Percentiles rank a stretch among this genome's conserved stretches.
Conservation (phyloP, 352 stramenopile species). For the Globisporangium echinulatum region DNA sequence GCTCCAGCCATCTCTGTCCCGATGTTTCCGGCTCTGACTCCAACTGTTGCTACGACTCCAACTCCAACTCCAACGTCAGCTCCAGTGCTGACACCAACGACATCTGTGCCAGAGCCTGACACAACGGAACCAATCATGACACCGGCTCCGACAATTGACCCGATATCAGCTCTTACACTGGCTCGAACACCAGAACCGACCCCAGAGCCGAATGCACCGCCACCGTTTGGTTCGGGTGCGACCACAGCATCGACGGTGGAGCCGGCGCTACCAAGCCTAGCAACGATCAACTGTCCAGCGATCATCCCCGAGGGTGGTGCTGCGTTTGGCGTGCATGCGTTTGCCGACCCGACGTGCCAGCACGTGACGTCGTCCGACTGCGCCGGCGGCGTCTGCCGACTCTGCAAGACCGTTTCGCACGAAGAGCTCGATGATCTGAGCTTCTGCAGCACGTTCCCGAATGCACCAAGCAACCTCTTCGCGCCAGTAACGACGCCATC, state of each 20-base stretch:
- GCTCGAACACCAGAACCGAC: not conserved
- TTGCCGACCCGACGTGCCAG: constrained; percentile 1
- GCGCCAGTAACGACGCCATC: not conserved
- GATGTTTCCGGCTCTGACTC: not conserved
- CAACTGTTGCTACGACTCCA: not conserved
- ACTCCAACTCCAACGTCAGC: no score
- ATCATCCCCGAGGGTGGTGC: constrained; percentile 3
- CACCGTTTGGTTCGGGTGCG: not conserved
- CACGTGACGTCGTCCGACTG: not conserved
- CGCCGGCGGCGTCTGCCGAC: constrained; percentile 1
- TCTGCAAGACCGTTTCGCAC: not conserved
- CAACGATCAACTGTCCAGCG: not conserved
- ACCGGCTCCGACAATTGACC: not conserved
- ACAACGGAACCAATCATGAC: not conserved
- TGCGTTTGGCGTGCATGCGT: not conserved
- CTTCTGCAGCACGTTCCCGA: constrained; percentile 1
- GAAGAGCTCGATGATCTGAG: not conserved
- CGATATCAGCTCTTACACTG: not conserved
- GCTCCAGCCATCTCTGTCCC: not conserved
- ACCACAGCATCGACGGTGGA: not conserved
- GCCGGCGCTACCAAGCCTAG: not conserved
- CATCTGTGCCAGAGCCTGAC: not conserved
- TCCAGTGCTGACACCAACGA: not conserved
- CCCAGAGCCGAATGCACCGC: not conserved
- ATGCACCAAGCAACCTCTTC: not conserved